Percentiles rank a stretch among this genome's conserved stretches.
Conservation (phyloP, 768 basidiomycete species). For the Panus rudis region DNA sequence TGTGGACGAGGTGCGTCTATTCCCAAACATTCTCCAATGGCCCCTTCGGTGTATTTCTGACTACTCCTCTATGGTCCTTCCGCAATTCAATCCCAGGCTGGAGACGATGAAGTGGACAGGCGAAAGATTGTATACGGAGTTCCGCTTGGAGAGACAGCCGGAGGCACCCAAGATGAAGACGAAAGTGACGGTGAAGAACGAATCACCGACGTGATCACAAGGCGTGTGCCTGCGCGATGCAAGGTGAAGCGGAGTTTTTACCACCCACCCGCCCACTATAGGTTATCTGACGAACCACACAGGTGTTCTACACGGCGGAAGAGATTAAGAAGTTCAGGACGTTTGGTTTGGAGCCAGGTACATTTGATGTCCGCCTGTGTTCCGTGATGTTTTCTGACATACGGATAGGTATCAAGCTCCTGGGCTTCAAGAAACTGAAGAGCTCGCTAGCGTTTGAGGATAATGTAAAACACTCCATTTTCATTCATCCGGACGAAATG, state of each 20-base stretch:
- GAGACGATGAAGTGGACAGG: conserved; percentile 28
- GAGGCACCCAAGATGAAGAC: conserved; percentile 33
- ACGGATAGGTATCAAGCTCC: conserved; percentile 69
- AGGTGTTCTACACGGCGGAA: conserved; percentile 84
- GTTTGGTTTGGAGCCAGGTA: conserved; percentile 71
- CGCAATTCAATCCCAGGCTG: too few relatives aligned
- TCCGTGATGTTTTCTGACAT: background rate
- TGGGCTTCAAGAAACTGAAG: conserved; percentile 79
- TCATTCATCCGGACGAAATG: conserved; percentile 88
- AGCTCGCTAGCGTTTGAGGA: conserved; percentile 74
- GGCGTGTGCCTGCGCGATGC: conserved; percentile 34
- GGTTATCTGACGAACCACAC: too few relatives aligned
- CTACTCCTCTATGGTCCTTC: too few relatives aligned
- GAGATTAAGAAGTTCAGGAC: conserved; percentile 80
- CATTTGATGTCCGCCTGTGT: conserved; percentile 10
- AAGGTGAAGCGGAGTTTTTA: too few relatives aligned
- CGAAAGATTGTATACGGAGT: conserved; percentile 32
- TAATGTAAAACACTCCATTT: conserved; percentile 85
- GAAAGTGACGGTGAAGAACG: conserved; percentile 19
- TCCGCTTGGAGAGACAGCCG: conserved; percentile 31
- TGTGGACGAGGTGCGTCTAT: conserved; percentile 59
- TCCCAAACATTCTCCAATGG: too few relatives aligned
- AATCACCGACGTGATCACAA: conserved; percentile 20
- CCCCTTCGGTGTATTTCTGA: too few relatives aligned
- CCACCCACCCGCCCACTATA: too few relatives aligned